Evolutionary conservation across 2,329 filamentous ascomycete species (phyloP).

Genomic region (Colletotrichum orchidophilum): DNA sequence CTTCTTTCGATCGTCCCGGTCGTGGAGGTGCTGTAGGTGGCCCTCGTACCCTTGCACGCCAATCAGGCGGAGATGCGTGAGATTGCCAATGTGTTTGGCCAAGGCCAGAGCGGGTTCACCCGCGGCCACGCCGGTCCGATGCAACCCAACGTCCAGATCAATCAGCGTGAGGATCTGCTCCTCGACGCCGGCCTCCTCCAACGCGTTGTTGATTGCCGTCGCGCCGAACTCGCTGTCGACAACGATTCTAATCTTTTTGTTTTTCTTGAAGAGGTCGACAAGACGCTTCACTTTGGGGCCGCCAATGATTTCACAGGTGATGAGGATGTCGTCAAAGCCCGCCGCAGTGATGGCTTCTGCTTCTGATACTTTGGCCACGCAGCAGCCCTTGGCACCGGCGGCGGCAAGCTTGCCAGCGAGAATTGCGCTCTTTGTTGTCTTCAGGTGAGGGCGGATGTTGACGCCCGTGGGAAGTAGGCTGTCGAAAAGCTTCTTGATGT

Average conservation of each 20-base stretch:
- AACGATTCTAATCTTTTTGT: constrained; percentile 53
- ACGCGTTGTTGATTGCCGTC: constrained; percentile 53
- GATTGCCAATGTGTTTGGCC: constrained; percentile 47
- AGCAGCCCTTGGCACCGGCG: constrained; percentile 59
- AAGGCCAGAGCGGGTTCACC: constrained; percentile 51
- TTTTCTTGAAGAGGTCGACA: constrained; percentile 52
- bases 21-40: constrained; percentile 61
- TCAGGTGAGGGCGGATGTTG: constrained; percentile 60
- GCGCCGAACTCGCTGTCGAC: constrained; percentile 58
- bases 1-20: constrained; percentile 49
- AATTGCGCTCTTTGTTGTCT: constrained; percentile 60
- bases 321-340: constrained; percentile 59
- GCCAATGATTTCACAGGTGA: constrained; percentile 61
- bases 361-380: constrained; percentile 61
- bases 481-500: constrained; percentile 57
- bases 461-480: constrained; percentile 55
- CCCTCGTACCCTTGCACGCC: constrained; percentile 64
- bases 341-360: constrained; percentile 52
- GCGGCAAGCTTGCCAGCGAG: constrained; percentile 53
- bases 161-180: constrained; percentile 53
- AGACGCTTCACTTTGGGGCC: constrained; percentile 55
- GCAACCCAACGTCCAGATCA: constrained; percentile 60
- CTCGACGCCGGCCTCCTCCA: constrained; percentile 46
- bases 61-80: constrained; percentile 53
- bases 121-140: constrained; percentile 57